Percentiles rank a stretch among this genome's conserved stretches.
phyloP scores from a whole-genome alignment of 2,329 filamentous ascomycete genomes.

The Thermothelomyces thermophilus region DNA sequence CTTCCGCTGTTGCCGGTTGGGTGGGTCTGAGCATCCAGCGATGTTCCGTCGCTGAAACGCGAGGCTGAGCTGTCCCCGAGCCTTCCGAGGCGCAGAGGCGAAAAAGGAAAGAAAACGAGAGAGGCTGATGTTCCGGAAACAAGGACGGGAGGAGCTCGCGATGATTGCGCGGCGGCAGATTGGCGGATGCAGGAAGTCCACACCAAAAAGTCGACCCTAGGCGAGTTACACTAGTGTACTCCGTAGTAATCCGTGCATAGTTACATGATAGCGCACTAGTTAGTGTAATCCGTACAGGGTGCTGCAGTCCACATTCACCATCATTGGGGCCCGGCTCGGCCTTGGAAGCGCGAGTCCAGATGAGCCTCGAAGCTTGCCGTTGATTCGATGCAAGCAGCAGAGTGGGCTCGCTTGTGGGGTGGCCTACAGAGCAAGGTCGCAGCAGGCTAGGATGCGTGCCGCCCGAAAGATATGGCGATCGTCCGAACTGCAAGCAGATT shows the following conservation, averaged over 20 bases:
- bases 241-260: too few relatives aligned
- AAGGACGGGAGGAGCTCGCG: slow-evolving; percentile 2
- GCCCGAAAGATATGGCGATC: slow-evolving; percentile 3
- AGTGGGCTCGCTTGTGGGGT: slow-evolving; percentile 2
- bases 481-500: background rate
- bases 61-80: slow-evolving; percentile 10
- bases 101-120: slow-evolving; percentile 12
- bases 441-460: background rate
- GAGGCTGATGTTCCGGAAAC: too few relatives aligned
- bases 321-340: background rate
- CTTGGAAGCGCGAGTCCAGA: slow-evolving; percentile 14
- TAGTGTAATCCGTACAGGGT: too few relatives aligned
- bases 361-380: slow-evolving; percentile 12
- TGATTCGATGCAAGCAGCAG: slow-evolving; percentile 10
- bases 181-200: slow-evolving; percentile 1
- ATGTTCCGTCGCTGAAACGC: slow-evolving; percentile 5
- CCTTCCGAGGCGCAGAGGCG: slow-evolving; percentile 11
- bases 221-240: too few relatives aligned
- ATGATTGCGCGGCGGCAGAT: slow-evolving; percentile 7
- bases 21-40: background rate
- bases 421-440: background rate
- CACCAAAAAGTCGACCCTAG: background rate
- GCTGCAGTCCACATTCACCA: slow-evolving; percentile 17
- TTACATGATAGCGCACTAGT: too few relatives aligned
- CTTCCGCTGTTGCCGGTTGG: background rate